Conservation (phyloP, 768 basidiomycete species). For the Leccinum subtestaceum region DNA sequence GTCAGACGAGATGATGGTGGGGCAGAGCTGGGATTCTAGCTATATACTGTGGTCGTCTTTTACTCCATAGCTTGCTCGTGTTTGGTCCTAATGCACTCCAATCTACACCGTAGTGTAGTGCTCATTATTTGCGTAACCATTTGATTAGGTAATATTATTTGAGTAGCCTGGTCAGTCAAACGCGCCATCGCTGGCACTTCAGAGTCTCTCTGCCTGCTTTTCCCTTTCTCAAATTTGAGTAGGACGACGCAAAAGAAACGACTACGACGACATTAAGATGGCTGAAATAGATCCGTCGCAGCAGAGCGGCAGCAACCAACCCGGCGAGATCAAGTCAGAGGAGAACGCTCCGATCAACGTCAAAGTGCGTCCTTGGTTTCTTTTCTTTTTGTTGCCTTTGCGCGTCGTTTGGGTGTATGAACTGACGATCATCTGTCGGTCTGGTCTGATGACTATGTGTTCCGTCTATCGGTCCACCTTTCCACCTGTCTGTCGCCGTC, state of each 20-base stretch:
- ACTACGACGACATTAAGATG: constrained; percentile 6
- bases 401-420: background rate
- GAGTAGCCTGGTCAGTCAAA: background rate
- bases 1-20: too few relatives aligned
- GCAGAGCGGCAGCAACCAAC: constrained; percentile 25
- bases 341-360: constrained; percentile 70
- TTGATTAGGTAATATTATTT: background rate
- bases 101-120: too few relatives aligned
- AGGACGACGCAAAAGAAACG: background rate
- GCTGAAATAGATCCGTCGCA: constrained; percentile 10
- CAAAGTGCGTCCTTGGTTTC: constrained; percentile 46
- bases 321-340: constrained; percentile 51
- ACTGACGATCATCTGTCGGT: background rate
- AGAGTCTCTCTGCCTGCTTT: background rate
- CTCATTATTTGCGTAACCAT: background rate
- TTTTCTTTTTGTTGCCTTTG: background rate
- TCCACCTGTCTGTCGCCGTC: background rate
- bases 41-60: too few relatives aligned
- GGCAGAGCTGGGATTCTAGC: too few relatives aligned
- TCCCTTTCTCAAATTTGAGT: background rate
- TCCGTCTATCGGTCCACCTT: background rate
- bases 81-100: too few relatives aligned
- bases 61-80: too few relatives aligned
- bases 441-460: background rate
- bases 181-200: background rate